Percentiles rank a stretch among this genome's conserved stretches.
These are phyloP conservation scores for Globisporangium sylvaticum DNA, from an alignment of 352 stramenopile species.

Conservation along the genomic window DNA sequence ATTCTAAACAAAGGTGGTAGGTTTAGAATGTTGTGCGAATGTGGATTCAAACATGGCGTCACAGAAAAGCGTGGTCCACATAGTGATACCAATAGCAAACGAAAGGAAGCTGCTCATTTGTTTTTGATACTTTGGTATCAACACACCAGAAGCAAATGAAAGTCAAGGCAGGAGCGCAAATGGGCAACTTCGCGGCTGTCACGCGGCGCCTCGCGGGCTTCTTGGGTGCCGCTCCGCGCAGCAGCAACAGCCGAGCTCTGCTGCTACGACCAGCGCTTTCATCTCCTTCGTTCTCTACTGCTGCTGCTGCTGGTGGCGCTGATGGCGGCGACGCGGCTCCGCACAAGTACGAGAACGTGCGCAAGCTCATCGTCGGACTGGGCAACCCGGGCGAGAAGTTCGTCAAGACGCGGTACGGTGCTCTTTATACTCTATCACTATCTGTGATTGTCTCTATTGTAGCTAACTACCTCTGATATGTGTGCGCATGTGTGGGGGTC, in stretches of 20 bases:
- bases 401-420: constrained; percentile 55
- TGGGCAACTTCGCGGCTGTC: constrained; percentile 8
- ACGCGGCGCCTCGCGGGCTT: constrained; percentile 3
- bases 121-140: background rate
- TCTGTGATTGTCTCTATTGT: background rate
- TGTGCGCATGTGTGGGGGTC: constrained; percentile 1
- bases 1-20: background rate
- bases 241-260: background rate
- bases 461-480: background rate
- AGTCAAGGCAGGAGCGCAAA: constrained; percentile 7
- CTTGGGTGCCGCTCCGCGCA: background rate
- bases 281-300: background rate
- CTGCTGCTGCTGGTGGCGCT: background rate
- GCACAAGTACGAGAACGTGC: constrained; percentile 60
- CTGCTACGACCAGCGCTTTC: background rate
- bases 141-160: background rate
- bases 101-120: background rate
- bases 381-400: constrained; percentile 85
- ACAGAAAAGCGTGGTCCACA: background rate
- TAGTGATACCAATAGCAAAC: background rate
- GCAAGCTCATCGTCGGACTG: constrained; percentile 81
- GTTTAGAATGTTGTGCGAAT: background rate
- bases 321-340: background rate
- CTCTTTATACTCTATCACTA: background rate
- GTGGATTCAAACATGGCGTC: background rate